These are phyloP conservation scores for Dipteronia sinensis DNA, from an alignment of 345 rosid species.

Conservation along the genomic window DNA sequence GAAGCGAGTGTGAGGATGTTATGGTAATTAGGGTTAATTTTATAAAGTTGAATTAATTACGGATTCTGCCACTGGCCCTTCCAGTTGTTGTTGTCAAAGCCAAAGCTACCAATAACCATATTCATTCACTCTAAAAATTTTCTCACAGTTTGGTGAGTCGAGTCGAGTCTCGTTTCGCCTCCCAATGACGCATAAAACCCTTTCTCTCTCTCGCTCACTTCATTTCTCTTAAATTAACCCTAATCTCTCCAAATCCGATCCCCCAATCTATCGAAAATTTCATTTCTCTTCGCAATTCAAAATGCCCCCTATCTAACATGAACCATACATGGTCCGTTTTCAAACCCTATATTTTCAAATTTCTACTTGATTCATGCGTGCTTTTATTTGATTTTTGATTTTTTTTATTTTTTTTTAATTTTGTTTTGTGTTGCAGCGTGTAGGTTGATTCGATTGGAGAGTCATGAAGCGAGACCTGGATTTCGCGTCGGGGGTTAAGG, in stretches of 20 bases:
- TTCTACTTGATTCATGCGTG: background rate
- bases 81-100: constrained; percentile 10
- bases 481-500: constrained; percentile 31
- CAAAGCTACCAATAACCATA: background rate
- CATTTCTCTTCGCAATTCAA: background rate
- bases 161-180: constrained; percentile 11
- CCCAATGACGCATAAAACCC: constrained; percentile 14
- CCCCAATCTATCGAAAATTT: background rate
- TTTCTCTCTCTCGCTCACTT: background rate
- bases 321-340: background rate
- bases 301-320: background rate
- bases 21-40: constrained; percentile 6
- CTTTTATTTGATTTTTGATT: background rate
- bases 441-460: constrained; percentile 35
- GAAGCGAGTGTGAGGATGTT: background rate
- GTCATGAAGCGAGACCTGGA: constrained; percentile 64
- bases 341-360: background rate
- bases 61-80: constrained; percentile 33
- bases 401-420: background rate
- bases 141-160: constrained; percentile 13
- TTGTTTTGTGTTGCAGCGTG: constrained; percentile 10
- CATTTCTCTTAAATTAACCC: constrained; percentile 22
- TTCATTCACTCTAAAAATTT: background rate
- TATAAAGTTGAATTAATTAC: constrained; percentile 23
- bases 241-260: constrained; percentile 11